A percentile compares a stretch with the other conserved stretches of the same genome.
Evolutionary conservation across 2,329 filamentous ascomycete genomes (phyloP).

Genomic region (Fonsecaea monophora): DNA sequence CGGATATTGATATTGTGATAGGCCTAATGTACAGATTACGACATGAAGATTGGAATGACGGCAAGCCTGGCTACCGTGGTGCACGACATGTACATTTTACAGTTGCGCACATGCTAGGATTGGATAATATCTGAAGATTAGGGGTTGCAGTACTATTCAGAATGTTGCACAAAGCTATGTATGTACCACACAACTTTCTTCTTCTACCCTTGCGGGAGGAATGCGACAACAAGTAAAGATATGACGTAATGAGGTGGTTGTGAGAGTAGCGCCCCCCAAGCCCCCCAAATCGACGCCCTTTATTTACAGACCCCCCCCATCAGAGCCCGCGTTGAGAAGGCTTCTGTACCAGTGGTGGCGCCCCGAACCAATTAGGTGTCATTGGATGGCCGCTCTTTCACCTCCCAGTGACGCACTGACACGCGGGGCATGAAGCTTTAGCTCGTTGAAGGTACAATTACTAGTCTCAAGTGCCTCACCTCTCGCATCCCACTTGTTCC

Average conservation of each 20-base stretch:
- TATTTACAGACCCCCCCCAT: neutral
- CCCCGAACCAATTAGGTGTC: neutral
- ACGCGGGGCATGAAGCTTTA: constrained; percentile 4
- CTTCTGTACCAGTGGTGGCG: neutral
- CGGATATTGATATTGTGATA: constrained; percentile 18
- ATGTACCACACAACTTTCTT: neutral
- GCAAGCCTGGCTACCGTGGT: neutral
- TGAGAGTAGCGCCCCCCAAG: neutral
- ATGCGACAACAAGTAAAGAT: neutral
- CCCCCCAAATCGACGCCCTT: neutral
- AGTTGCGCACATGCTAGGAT: neutral
- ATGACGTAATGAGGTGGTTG: neutral
- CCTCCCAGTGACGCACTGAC: constrained; percentile 5
- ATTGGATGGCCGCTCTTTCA: neutral
- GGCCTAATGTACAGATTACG: neutral
- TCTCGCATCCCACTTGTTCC: constrained; percentile 3
- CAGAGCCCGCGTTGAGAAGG: neutral
- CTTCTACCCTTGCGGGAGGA: neutral
- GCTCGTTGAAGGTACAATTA: neutral
- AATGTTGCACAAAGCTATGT: neutral
- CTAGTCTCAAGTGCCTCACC: constrained; percentile 5
- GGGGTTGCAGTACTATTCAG: neutral
- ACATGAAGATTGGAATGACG: neutral
- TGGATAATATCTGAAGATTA: neutral
- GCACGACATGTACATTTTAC: constrained; percentile 4